phyloP scores from a whole-genome alignment of 2,329 filamentous ascomycete genomes.

The Cladosporium sphaerospermum region DNA sequence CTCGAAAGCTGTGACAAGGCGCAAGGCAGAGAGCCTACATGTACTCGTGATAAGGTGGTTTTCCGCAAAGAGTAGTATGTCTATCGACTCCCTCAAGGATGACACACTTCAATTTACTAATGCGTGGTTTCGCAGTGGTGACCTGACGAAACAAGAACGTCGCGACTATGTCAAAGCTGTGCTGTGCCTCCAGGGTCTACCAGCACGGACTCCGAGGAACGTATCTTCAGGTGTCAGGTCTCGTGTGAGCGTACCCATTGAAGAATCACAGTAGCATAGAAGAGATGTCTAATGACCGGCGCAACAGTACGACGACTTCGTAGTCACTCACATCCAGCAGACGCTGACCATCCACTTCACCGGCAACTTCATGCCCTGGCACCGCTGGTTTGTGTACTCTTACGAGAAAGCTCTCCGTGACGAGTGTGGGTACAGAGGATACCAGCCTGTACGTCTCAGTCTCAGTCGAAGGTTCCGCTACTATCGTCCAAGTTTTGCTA shows the following conservation, averaged over 20 bases:
- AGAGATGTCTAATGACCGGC: too few species aligned
- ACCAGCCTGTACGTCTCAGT: slow-evolving; percentile 28
- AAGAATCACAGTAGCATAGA: too few species aligned
- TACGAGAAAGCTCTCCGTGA: slow-evolving; percentile 39
- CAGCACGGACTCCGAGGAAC: slow-evolving; percentile 1
- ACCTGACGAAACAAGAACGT: background rate
- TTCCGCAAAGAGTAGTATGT: slow-evolving; percentile 6
- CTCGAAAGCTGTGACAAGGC: background rate
- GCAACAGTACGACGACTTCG: slow-evolving; percentile 25
- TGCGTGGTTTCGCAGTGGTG: background rate
- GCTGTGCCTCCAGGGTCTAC: slow-evolving; percentile 15
- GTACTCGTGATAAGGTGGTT: background rate
- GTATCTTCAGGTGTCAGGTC: slow-evolving; percentile 5
- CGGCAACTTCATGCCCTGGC: slow-evolving; percentile 36
- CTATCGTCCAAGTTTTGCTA: background rate
- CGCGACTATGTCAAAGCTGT: slow-evolving; percentile 16
- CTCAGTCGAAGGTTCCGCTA: background rate
- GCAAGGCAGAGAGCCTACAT: background rate
- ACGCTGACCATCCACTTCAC: slow-evolving; percentile 23
- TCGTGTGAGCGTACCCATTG: background rate
- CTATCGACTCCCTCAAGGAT: background rate
- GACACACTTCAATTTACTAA: background rate
- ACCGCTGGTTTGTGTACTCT: slow-evolving; percentile 37
- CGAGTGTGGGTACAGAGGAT: slow-evolving; percentile 39
- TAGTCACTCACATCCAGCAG: slow-evolving; percentile 24